Conservation (phyloP, 176 grass and related monocot genomes). For the Musa acuminata region DNA sequence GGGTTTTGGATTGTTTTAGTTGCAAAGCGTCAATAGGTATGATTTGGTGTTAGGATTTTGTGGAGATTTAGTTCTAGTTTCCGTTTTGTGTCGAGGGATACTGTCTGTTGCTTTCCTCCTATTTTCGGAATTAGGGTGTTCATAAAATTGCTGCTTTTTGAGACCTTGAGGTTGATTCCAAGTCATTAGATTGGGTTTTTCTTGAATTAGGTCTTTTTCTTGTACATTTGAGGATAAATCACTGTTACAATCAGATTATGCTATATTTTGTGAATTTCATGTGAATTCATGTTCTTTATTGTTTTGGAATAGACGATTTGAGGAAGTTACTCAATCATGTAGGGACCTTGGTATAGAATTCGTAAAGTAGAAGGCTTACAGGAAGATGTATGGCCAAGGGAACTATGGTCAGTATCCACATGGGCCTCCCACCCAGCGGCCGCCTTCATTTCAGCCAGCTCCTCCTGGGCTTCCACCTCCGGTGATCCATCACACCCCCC, state of each 20-base stretch:
- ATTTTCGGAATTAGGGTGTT: neutral
- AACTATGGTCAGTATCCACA: slow-evolving; percentile 1
- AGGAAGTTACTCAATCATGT: neutral
- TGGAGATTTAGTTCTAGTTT: neutral
- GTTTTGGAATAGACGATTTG: neutral
- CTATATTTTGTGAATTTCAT: neutral
- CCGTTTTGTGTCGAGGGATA: neutral
- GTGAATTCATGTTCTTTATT: neutral
- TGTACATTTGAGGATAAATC: neutral
- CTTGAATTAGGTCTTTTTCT: neutral
- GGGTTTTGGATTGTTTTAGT: slow-evolving; percentile 2
- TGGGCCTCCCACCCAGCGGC: neutral
- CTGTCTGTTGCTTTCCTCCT: neutral
- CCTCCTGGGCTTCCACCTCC: slow-evolving; percentile 1
- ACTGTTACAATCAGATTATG: neutral
- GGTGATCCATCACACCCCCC: neutral
- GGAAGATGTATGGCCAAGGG: slow-evolving; percentile 16
- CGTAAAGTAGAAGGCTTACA: neutral
- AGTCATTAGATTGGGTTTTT: neutral
- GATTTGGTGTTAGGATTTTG: neutral
- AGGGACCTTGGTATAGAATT: neutral
- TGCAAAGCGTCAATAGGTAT: neutral
- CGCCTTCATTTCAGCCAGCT: neutral
- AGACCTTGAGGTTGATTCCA: neutral
- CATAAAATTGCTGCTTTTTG: neutral